A percentile compares a stretch with the other conserved stretches of the same genome.
phyloP scores from a whole-genome alignment of 2,329 filamentous ascomycete species.

The Bisporella sp. region DNA sequence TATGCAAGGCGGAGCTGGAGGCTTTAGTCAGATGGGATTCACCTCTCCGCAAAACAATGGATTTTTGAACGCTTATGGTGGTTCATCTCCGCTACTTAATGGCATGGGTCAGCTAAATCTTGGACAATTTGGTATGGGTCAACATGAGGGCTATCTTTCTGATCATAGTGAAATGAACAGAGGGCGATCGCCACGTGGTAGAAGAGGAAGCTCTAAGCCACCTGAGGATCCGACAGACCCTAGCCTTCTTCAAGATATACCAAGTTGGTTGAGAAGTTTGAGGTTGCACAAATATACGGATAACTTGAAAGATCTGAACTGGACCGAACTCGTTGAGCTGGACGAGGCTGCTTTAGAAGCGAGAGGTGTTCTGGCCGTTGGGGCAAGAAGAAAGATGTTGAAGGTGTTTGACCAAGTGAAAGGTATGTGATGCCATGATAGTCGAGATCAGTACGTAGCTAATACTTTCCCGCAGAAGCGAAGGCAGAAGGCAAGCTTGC shows the following conservation, averaged over 20 bases:
- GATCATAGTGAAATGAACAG: conserved; percentile 89
- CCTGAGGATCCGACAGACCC: conserved; percentile 96
- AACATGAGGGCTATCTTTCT: conserved; percentile 81
- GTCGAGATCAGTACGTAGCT: conserved; percentile 15
- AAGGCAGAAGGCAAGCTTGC: conserved; percentile 65
- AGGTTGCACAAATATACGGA: conserved; percentile 98
- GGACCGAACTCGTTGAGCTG: conserved; percentile 85
- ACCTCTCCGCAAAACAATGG: conserved; percentile 90
- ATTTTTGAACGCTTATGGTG: conserved; percentile 84
- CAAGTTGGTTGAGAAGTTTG: conserved; percentile 89
- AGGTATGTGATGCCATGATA: conserved; percentile 39
- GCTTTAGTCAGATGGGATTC: conserved; percentile 62
- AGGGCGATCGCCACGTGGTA: conserved; percentile 84
- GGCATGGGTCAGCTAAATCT: conserved; percentile 66
- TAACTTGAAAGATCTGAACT: conserved; percentile 94
- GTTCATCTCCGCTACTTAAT: conserved; percentile 60
- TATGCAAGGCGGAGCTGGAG: conserved; percentile 58
- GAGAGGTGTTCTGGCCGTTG: conserved; percentile 88
- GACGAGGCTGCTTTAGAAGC: conserved; percentile 91
- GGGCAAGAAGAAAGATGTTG: conserved; percentile 93
- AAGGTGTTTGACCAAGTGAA: conserved; percentile 98
- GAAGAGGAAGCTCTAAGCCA: conserved; percentile 91
- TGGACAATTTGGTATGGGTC: conserved; percentile 61
- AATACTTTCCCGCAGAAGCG: conserved; percentile 46
- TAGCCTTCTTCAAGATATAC: conserved; percentile 85